Percentiles rank a stretch among this genome's conserved stretches.
phyloP scores from a whole-genome alignment of 257 asterid genomes.

The Eustoma russellianum region DNA sequence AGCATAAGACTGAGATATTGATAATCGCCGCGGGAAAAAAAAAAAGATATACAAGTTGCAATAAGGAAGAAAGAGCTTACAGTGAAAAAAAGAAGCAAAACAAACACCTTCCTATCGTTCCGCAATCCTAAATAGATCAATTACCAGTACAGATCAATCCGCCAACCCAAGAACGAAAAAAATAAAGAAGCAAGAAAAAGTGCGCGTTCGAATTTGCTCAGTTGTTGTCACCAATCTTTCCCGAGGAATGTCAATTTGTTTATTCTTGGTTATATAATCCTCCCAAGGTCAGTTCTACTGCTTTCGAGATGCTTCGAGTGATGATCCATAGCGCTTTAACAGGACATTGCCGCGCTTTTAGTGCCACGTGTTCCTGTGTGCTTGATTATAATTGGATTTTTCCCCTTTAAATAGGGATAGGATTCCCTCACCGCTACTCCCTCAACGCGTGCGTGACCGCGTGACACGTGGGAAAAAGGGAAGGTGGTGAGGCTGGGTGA shows the following conservation, averaged over 20 bases:
- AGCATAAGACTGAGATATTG: not conserved
- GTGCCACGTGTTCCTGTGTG: constrained; percentile 10
- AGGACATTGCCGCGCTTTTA: not conserved
- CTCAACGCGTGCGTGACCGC: too few species aligned
- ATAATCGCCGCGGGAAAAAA: not conserved
- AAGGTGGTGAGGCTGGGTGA: too few species aligned
- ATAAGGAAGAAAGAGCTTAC: constrained; percentile 17
- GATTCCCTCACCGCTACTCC: too few species aligned
- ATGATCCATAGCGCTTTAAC: constrained; percentile 6
- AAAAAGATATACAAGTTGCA: not conserved
- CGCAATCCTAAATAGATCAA: constrained; percentile 37
- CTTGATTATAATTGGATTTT: too few species aligned
- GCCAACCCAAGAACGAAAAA: constrained; percentile 28
- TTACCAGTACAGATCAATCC: constrained; percentile 31
- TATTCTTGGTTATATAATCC: constrained; percentile 10
- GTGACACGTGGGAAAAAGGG: too few species aligned
- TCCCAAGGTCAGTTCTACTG: constrained; percentile 19
- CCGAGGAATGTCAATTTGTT: not conserved
- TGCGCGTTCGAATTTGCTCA: constrained; percentile 10
- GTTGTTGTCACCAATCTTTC: not conserved
- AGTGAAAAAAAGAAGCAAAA: not conserved
- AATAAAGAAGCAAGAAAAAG: not conserved
- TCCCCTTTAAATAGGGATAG: too few species aligned
- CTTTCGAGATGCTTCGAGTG: constrained; percentile 66
- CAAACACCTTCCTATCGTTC: constrained; percentile 25